Evolutionary conservation across 1,284 basidiomycete genomes (phyloP), one percentile per base, ranked within the genome.

Genomic region (Pascua sp.): DNA sequence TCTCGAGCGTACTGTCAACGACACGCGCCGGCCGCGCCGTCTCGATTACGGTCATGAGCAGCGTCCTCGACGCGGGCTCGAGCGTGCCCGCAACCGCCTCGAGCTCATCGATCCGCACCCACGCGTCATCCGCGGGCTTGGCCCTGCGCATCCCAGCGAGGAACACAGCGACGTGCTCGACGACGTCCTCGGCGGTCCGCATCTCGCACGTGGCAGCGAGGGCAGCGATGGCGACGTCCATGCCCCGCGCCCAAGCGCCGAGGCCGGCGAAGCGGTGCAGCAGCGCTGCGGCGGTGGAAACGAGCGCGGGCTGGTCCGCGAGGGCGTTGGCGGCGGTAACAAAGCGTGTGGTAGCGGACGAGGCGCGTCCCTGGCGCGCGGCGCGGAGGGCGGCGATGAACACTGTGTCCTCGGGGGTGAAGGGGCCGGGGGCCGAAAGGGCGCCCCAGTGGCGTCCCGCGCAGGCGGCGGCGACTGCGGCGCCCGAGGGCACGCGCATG

Each of bases 361-460:
- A 5, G 32, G 42, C 37, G 32, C 52, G 49, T 8, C 38, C 24
- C 39, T 39, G 41, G 42, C 54, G 49, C 17, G 52, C 50, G 13
- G 24, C 17, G 7, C 5, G 9, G 12, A 60, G 55, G 1, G 11
- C 15, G 32, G 11, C 8, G 24, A 47, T 24, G 40, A 39, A 47
- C 8, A 42, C 50, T 24, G 32, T 11, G 24, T 54, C 49, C 15
- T n/a, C 45, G 3, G 32, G n/a, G 12, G 12, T 16, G 2, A 40
- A 32, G 2, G 37, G 11, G 43, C 39, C 32, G 4, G 38, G 42
- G 24, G 40, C 45, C 11, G 41, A 40, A 15, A 62, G 55, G 4
- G 54, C 51, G n/a, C 55, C 57, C 60, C 60, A 62, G 46, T 56
- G 48, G 0, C 55, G 48, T 0, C 47, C 50, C 3, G 60, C 54